phyloP scores from a whole-genome alignment of 768 basidiomycete genomes.

The Suillus alpinus region DNA sequence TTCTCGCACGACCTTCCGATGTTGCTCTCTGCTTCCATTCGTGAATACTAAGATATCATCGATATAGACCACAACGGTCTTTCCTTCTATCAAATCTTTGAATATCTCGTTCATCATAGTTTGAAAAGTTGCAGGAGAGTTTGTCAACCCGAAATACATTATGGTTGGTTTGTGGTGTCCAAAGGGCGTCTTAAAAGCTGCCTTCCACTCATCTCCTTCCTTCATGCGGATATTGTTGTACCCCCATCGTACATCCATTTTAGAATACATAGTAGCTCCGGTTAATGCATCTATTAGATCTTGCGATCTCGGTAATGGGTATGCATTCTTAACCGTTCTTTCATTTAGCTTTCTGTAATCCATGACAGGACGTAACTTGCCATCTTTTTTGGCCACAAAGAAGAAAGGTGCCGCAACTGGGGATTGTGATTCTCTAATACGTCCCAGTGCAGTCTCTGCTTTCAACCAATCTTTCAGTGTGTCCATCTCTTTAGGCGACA shows the following conservation, averaged over 20 bases:
- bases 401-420: conserved; percentile 11
- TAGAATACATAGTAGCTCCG: not conserved
- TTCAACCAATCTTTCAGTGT: conserved; percentile 7
- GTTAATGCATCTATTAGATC: not conserved
- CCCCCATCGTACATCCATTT: conserved; percentile 1
- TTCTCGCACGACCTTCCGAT: conserved; percentile 11
- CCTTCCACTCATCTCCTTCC: conserved; percentile 42
- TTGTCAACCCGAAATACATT: conserved; percentile 38
- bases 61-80: conserved; percentile 42
- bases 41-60: conserved; percentile 41
- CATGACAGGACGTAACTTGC: conserved; percentile 7
- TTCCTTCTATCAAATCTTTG: conserved; percentile 24
- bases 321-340: conserved; percentile 7
- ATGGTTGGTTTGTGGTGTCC: conserved; percentile 40
- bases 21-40: conserved; percentile 10
- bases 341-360: conserved; percentile 16
- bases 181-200: conserved; percentile 33
- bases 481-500: not conserved
- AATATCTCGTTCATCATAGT: conserved; percentile 32
- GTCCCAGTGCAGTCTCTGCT: conserved; percentile 5
- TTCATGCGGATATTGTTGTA: conserved; percentile 22
- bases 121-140: conserved; percentile 38
- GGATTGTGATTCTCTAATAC: conserved; percentile 13
- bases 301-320: not conserved
- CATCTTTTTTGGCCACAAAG: conserved; percentile 11